Percentiles rank a stretch among this genome's conserved stretches.
Evolutionary conservation across 139 green algal species (phyloP).

Genomic region (Spirogloea muscicola): DNA sequence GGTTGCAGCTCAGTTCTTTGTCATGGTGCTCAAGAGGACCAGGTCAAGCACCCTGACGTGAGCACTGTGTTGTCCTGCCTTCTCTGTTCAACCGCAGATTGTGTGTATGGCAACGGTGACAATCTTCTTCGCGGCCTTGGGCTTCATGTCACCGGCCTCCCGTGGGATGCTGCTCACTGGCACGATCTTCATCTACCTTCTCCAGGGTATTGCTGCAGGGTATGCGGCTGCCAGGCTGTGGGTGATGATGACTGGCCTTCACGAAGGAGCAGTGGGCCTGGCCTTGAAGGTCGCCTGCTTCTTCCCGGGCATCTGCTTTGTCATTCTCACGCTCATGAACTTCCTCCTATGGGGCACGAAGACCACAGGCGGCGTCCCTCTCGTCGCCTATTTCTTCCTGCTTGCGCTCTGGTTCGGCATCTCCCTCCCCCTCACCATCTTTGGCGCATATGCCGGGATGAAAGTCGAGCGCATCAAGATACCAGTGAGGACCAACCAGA

Average conservation of each 20-base stretch:
- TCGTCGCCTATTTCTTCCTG: constrained; percentile 83
- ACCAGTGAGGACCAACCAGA: constrained; percentile 91
- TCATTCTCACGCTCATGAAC: constrained; percentile 77
- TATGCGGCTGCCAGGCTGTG: constrained; percentile 72
- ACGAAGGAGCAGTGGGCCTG: constrained; percentile 1
- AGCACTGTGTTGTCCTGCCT: too few relatives aligned
- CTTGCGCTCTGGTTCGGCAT: constrained; percentile 84
- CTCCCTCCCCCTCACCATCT: constrained; percentile 71
- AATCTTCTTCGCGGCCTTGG: constrained; percentile 83
- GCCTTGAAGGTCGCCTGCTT: constrained; percentile 56
- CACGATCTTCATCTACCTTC: constrained; percentile 74
- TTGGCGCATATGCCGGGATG: constrained; percentile 29
- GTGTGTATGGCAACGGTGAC: constrained; percentile 65
- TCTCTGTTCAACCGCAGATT: too few relatives aligned
- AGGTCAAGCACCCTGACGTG: too few relatives aligned
- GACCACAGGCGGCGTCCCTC: constrained; percentile 73
- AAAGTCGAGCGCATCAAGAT: constrained; percentile 58
- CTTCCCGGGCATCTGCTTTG: constrained; percentile 79
- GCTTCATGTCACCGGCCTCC: constrained; percentile 88
- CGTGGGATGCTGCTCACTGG: constrained; percentile 85
- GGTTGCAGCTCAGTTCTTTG: too few relatives aligned
- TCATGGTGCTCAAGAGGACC: too few relatives aligned
- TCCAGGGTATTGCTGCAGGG: constrained; percentile 67
- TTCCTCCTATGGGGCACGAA: constrained; percentile 73
- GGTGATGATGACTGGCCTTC: constrained; percentile 60